Conservation (phyloP, 2,329 filamentous ascomycete species). For the Cephalotrichum gorgonifer region DNA sequence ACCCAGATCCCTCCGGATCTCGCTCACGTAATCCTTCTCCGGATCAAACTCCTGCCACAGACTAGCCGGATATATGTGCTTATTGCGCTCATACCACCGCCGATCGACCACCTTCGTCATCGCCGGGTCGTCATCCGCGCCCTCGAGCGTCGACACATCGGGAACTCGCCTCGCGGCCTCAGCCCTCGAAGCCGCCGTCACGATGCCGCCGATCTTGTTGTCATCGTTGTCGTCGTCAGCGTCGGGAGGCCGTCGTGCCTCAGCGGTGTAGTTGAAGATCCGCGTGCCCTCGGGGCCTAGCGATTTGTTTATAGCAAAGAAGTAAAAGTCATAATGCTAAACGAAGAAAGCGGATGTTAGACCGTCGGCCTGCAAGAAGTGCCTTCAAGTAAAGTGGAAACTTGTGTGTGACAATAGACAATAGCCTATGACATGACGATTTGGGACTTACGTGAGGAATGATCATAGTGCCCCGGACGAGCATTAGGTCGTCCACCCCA, state of each 20-base stretch:
- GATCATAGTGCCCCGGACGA: conserved; percentile 83
- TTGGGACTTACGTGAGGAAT: conserved; percentile 71
- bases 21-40: conserved; percentile 70
- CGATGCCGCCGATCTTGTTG: conserved; percentile 18
- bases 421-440: neutral
- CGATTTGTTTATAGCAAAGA: conserved; percentile 86
- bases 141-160: conserved; percentile 55
- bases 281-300: conserved; percentile 59
- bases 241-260: conserved; percentile 19
- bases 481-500: conserved; percentile 89
- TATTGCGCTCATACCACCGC: conserved; percentile 94
- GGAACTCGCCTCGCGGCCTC: conserved; percentile 27
- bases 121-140: conserved; percentile 64
- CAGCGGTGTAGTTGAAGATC: conserved; percentile 65
- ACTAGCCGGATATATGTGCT: conserved; percentile 95
- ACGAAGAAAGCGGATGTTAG: conserved; percentile 11
- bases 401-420: neutral
- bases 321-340: conserved; percentile 95
- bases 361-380: too few species aligned
- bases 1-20: conserved; percentile 70
- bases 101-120: conserved; percentile 92
- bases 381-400: neutral
- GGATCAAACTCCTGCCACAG: conserved; percentile 94
- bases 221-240: conserved; percentile 9
- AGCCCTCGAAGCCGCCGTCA: conserved; percentile 20